Conservation (phyloP, 2,329 filamentous ascomycete genomes). For the Colletotrichum sp. region DNA sequence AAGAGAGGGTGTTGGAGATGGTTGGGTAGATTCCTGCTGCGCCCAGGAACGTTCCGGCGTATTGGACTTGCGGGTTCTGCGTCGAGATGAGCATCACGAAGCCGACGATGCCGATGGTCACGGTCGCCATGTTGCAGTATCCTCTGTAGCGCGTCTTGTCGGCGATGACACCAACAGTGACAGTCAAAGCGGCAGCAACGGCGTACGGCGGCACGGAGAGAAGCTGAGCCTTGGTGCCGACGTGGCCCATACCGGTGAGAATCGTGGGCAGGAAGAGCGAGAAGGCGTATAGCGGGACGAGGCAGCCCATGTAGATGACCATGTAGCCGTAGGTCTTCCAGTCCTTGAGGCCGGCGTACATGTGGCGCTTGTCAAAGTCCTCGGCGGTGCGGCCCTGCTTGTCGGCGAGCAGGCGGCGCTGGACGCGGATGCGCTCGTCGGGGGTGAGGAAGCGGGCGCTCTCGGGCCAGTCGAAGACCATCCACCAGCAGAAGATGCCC, state of each 20-base stretch:
- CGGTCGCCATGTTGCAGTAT: conserved; percentile 69
- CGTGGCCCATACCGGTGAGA: conserved; percentile 39
- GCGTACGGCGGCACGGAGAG: conserved; percentile 66
- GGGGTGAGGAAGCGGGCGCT: conserved; percentile 71
- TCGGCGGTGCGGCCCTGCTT: conserved; percentile 74
- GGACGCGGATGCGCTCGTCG: conserved; percentile 70
- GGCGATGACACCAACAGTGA: conserved; percentile 67
- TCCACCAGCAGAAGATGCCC: conserved; percentile 70
- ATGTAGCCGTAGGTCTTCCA: conserved; percentile 73
- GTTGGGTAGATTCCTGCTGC: conserved; percentile 76
- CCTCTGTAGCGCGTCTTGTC: conserved; percentile 70
- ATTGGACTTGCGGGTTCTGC: conserved; percentile 60
- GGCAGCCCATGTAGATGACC: conserved; percentile 52
- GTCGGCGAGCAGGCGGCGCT: conserved; percentile 70
- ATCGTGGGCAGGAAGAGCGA: conserved; percentile 65
- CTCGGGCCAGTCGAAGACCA: conserved; percentile 81
- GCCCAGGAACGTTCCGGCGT: conserved; percentile 72
- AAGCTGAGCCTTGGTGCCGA: conserved; percentile 50
- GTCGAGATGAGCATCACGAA: conserved; percentile 70
- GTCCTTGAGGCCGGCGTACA: conserved; percentile 73
- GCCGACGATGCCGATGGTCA: conserved; percentile 66
- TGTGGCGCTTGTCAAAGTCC: conserved; percentile 71
- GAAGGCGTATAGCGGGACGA: conserved; percentile 57
- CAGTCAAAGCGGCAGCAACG: conserved; percentile 65
- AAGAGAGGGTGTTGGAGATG: conserved; percentile 73